Conservation (phyloP, 2,329 filamentous ascomycete species). For the Fusarium sp. region DNA sequence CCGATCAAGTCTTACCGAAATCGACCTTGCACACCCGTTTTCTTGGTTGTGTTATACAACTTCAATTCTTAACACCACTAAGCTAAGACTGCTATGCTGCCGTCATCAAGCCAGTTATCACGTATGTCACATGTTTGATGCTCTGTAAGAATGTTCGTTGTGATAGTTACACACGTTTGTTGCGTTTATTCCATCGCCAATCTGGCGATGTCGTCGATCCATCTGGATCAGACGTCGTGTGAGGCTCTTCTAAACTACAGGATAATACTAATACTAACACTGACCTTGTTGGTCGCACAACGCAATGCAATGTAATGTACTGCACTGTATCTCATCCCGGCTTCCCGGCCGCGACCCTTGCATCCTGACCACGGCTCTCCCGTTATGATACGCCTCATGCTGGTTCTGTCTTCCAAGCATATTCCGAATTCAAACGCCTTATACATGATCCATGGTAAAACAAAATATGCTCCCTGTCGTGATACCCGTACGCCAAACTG, state of each 20-base stretch:
- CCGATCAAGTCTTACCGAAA: background rate
- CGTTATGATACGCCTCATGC: slow-evolving; percentile 22
- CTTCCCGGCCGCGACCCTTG: slow-evolving; percentile 7
- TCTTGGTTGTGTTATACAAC: background rate
- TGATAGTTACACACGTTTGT: background rate
- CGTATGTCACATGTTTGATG: background rate
- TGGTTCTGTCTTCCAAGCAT: slow-evolving; percentile 38
- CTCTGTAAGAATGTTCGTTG: background rate
- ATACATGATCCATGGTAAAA: slow-evolving; percentile 3
- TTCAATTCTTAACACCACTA: background rate
- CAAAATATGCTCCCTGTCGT: slow-evolving; percentile 14
- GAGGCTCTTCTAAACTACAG: slow-evolving; percentile 24
- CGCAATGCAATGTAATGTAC: slow-evolving; percentile 7
- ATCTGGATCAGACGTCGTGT: background rate
- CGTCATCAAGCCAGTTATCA: background rate
- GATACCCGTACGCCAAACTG: slow-evolving; percentile 22
- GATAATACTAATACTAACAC: slow-evolving; percentile 18
- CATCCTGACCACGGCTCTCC: slow-evolving; percentile 1
- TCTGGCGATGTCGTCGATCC: background rate
- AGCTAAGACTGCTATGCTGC: background rate
- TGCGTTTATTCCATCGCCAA: background rate
- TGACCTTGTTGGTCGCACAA: slow-evolving; percentile 16
- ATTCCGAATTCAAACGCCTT: slow-evolving; percentile 15
- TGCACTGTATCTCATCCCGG: background rate
- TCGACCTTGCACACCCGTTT: background rate